These are phyloP conservation scores for Wickerhamomyces alni DNA, from an alignment of 805 yeast genomes.

Conservation along the genomic window DNA sequence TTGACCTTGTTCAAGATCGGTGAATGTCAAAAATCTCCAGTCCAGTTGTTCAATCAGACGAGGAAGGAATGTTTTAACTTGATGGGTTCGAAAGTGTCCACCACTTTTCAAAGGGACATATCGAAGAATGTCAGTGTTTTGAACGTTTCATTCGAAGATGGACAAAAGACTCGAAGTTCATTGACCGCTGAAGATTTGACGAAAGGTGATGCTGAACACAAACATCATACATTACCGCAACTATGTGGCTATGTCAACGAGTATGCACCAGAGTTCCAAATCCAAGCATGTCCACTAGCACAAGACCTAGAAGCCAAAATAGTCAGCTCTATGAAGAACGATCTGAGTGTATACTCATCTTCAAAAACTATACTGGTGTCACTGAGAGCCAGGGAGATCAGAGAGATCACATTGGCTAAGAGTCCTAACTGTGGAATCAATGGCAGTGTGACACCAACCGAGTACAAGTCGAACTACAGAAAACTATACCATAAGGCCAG, in stretches of 20 bases:
- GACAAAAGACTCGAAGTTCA: not conserved
- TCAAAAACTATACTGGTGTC: constrained; percentile 28
- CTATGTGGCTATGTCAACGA: constrained; percentile 22
- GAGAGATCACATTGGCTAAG: constrained; percentile 25
- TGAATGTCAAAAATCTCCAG: constrained; percentile 7
- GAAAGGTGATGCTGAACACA: not conserved
- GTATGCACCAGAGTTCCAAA: constrained; percentile 26
- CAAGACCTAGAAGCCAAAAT: constrained; percentile 46
- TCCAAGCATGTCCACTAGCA: constrained; percentile 49
- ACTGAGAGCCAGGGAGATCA: constrained; percentile 31
- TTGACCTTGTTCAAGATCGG: constrained; percentile 10
- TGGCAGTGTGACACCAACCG: not conserved
- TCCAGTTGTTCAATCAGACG: constrained; percentile 3
- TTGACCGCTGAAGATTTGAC: not conserved
- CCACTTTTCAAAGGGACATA: constrained; percentile 12
- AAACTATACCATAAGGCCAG: constrained; percentile 9
- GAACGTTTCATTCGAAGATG: constrained; percentile 20
- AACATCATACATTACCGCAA: constrained; percentile 20
- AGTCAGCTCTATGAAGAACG: constrained; percentile 46
- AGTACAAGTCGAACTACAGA: constrained; percentile 5
- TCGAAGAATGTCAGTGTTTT: constrained; percentile 23
- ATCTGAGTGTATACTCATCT: constrained; percentile 26
- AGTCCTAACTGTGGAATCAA: constrained; percentile 4
- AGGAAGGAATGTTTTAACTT: constrained; percentile 9
- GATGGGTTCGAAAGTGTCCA: constrained; percentile 8